Evolutionary conservation across 2,329 filamentous ascomycete species (phyloP).

Genomic region (Arthrobotrys megalospora): DNA sequence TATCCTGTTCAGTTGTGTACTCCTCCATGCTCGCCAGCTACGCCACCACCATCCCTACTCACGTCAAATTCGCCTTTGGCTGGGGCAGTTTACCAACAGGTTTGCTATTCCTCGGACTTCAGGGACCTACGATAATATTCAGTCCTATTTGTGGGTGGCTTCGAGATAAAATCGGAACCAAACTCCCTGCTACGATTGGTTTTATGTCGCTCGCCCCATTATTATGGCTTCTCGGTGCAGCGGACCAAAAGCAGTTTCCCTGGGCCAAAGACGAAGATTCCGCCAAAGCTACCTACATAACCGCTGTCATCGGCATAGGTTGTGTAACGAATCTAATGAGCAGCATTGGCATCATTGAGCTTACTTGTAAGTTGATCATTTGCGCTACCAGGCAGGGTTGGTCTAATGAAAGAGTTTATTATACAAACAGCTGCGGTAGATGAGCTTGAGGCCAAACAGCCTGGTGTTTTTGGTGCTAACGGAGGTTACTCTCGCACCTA

Average conservation of each 20-base stretch:
- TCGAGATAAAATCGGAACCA: slow-evolving; percentile 61
- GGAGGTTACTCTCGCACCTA: slow-evolving; percentile 64
- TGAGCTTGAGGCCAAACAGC: slow-evolving; percentile 62
- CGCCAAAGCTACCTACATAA: slow-evolving; percentile 63
- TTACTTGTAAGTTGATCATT: slow-evolving; percentile 63
- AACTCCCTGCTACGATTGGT: slow-evolving; percentile 61
- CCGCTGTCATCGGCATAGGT: slow-evolving; percentile 62
- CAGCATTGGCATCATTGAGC: slow-evolving; percentile 65
- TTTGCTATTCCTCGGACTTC: slow-evolving; percentile 62
- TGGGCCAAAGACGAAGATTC: slow-evolving; percentile 62
- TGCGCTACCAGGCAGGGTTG: background rate
- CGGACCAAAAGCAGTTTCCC: slow-evolving; percentile 64
- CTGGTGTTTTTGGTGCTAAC: slow-evolving; percentile 64
- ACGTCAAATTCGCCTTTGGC: slow-evolving; percentile 62
- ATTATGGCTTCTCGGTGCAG: slow-evolving; percentile 65
- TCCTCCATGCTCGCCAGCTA: slow-evolving; percentile 61
- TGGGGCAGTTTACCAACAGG: slow-evolving; percentile 62
- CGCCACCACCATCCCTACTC: slow-evolving; percentile 64
- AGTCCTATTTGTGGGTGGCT: slow-evolving; percentile 61
- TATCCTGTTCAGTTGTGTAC: slow-evolving; percentile 45
- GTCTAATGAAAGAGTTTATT: background rate
- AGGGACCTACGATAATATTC: slow-evolving; percentile 60
- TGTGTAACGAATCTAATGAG: slow-evolving; percentile 64
- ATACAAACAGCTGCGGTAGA: slow-evolving; percentile 26
- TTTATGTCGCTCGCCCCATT: slow-evolving; percentile 63